phyloP scores from a whole-genome alignment of 2,329 filamentous ascomycete species.

The Penicillium sp. region DNA sequence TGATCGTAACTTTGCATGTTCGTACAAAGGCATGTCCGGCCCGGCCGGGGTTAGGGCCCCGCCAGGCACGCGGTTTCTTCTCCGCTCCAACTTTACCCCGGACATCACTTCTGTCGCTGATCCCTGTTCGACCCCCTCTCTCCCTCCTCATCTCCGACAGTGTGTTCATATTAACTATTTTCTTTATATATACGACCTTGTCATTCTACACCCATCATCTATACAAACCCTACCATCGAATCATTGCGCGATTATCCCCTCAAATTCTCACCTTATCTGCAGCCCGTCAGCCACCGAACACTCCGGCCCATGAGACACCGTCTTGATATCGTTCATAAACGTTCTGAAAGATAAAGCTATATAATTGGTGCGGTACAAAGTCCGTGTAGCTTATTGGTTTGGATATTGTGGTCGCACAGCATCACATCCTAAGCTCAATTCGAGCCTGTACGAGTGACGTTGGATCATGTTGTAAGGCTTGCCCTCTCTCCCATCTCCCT shows the following conservation, averaged over 20 bases:
- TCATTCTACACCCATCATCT: not conserved
- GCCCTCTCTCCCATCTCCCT: not conserved
- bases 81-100: slow-evolving; percentile 22
- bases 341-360: not conserved
- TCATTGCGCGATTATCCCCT: not conserved
- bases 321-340: slow-evolving; percentile 1
- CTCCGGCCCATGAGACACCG: not conserved
- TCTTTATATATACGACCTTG: not conserved
- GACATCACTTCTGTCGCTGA: slow-evolving; percentile 18
- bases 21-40: not conserved
- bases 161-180: not conserved
- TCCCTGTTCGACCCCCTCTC: slow-evolving; percentile 5
- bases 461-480: slow-evolving; percentile 28
- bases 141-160: not conserved
- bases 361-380: not conserved
- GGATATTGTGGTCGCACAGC: slow-evolving; percentile 12
- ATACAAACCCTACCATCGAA: not conserved
- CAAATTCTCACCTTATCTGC: not conserved
- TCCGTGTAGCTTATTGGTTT: not conserved
- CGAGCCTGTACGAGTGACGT: slow-evolving; percentile 9
- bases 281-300: not conserved
- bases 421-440: slow-evolving; percentile 11
- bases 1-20: no score
- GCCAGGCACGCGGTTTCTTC: slow-evolving; percentile 21
- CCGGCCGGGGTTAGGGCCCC: slow-evolving; percentile 17